Percentiles rank a stretch among this genome's conserved stretches.
Evolutionary conservation across 2,329 filamentous ascomycete genomes (phyloP).

Genomic region (Aspergillus awamori): DNA sequence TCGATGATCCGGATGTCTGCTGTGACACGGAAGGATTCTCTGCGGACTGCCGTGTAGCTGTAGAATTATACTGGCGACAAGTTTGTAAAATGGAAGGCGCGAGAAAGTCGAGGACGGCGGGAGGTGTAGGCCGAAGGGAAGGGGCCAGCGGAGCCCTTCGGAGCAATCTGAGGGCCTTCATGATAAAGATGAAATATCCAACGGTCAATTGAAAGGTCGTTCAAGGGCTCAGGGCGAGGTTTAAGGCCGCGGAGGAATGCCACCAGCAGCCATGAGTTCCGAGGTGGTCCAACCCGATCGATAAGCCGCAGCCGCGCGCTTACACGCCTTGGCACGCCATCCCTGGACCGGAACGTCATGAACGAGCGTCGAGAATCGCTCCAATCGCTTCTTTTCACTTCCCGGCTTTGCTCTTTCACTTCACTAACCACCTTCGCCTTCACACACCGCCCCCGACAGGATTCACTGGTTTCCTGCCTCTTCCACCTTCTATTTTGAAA

Average conservation of each 20-base stretch:
- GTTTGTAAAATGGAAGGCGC: slow-evolving; percentile 32
- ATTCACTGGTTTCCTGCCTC: neutral
- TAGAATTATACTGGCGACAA: slow-evolving; percentile 29
- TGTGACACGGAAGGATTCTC: slow-evolving; percentile 26
- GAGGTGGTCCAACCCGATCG: slow-evolving; percentile 16
- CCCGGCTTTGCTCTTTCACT: slow-evolving; percentile 16
- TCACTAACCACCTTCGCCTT: neutral
- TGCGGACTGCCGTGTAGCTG: slow-evolving; percentile 32
- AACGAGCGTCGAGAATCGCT: slow-evolving; percentile 20
- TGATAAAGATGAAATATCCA: slow-evolving; percentile 13
- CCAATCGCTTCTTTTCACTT: slow-evolving; percentile 24
- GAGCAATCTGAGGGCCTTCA: slow-evolving; percentile 30
- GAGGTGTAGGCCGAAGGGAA: slow-evolving; percentile 19
- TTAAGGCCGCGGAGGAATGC: neutral
- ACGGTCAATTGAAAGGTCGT: neutral
- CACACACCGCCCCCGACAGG: slow-evolving; percentile 16
- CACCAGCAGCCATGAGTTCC: slow-evolving; percentile 11
- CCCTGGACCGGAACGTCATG: slow-evolving; percentile 36
- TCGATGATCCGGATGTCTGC: slow-evolving; percentile 23
- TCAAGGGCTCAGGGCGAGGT: neutral
- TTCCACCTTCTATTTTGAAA: neutral
- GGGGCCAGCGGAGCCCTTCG: slow-evolving; percentile 25
- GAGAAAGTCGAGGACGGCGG: slow-evolving; percentile 42
- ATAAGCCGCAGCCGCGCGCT: slow-evolving; percentile 34
- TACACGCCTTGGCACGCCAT: slow-evolving; percentile 32